Conservation (phyloP, 1,139 yeast species). For the Candida tunisiensis region DNA sequence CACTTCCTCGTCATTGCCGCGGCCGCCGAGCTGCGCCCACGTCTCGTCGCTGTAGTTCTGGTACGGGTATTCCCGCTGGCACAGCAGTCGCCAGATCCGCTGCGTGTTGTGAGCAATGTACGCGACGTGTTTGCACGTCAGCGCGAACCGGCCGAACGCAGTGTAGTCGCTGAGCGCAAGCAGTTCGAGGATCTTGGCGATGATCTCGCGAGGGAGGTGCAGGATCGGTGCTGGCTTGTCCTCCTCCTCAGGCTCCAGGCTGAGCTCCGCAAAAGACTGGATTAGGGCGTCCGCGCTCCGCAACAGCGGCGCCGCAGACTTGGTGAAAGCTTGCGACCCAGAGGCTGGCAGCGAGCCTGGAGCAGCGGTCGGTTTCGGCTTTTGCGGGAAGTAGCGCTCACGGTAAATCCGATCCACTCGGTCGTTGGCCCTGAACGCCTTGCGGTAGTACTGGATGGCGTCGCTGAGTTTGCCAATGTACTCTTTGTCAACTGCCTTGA, state of each 20-base stretch:
- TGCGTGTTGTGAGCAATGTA: conserved; percentile 41
- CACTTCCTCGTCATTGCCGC: neutral
- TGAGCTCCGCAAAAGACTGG: conserved; percentile 16
- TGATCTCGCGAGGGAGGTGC: conserved; percentile 46
- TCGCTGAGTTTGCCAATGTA: conserved; percentile 61
- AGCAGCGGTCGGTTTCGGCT: conserved; percentile 11
- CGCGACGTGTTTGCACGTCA: conserved; percentile 46
- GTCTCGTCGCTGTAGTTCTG: conserved; percentile 24
- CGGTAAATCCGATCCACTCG: conserved; percentile 57
- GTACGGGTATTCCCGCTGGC: conserved; percentile 35
- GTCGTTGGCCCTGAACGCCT: conserved; percentile 40
- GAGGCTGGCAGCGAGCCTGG: conserved; percentile 21
- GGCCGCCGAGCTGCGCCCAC: conserved; percentile 1
- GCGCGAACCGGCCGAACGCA: conserved; percentile 49
- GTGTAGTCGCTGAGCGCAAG: conserved; percentile 35
- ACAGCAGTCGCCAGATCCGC: conserved; percentile 39
- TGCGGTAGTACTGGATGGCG: conserved; percentile 57
- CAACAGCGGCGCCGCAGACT: too few species aligned
- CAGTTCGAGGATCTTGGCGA: conserved; percentile 35
- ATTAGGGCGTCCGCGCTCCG: too few species aligned
- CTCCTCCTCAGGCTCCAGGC: conserved; percentile 23
- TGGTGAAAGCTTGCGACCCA: too few species aligned
- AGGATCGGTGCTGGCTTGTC: conserved; percentile 36
- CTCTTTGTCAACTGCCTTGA: conserved; percentile 57
- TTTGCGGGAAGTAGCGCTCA: conserved; percentile 21